Evolutionary conservation across 768 basidiomycete genomes (phyloP), one percentile per base, ranked within the genome.

Genomic region (Ramaria sp.): DNA sequence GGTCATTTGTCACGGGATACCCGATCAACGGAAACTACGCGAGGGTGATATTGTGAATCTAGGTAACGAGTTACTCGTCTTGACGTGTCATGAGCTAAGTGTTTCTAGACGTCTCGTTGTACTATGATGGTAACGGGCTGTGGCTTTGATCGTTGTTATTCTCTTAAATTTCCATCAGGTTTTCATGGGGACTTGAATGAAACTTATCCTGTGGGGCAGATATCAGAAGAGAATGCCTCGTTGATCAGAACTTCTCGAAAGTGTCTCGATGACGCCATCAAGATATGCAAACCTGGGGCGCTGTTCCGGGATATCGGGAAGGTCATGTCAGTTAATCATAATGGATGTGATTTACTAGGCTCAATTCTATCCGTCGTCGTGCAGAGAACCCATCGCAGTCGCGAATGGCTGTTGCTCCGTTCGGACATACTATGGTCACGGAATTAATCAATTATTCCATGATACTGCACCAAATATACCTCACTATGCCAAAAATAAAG

Each of bases 31-130:
- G 58, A 84, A 81, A 62, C 68, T 93, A 59, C 77, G 77, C 62
- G 90, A 97, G 59, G 96, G 96, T n/a, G 96, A 99, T 69, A 98
- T 98, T 60, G 73, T 98, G 66, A 99, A 99, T 69, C 82, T 99
- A 52, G 93, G 88, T 85, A 58, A 56, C 73, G 65, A 57, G 22
- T 56, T 51, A 49, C 30, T 30, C 48, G 10, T 7, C 22, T 25
- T 50, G 3, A 20, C 36, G 28, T 8, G 25, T 48, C 25, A 18
- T 28, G 32, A 39, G 32, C 20, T 45, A 28, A 45, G 15, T 47
- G 32, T 10, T 13, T 32, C 4, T 59, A 90, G 92, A 95, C 64
- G 77, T 95, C 36, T 76, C 85, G 1, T 66, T 92, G 8, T 95
- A 83, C 67, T 79, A 87, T 61, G 76, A 88, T 39, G 91, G 91